phyloP scores from a whole-genome alignment of 495 filamentous ascomycete genomes.

The Pyrenopolyporus hunteri region DNA sequence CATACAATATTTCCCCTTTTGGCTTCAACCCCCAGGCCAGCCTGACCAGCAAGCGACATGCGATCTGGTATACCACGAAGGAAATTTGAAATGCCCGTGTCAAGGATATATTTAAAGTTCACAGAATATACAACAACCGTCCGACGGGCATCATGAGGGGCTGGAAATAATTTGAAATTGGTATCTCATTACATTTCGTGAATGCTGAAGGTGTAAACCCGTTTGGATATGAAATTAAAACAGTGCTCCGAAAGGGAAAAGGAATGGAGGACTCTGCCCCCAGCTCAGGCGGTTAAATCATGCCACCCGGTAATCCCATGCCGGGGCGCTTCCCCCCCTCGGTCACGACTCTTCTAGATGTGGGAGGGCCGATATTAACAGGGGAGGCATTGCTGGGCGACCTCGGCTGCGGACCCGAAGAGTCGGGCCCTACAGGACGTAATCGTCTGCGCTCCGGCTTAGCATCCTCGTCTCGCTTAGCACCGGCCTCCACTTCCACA shows the following conservation, averaged over 20 bases:
- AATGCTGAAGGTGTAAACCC: slow-evolving; percentile 31
- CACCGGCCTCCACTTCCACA: slow-evolving; percentile 32
- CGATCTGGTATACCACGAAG: slow-evolving; percentile 23
- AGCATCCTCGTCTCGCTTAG: slow-evolving; percentile 53
- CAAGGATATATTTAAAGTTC: slow-evolving; percentile 37
- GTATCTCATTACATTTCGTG: slow-evolving; percentile 46
- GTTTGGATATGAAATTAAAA: slow-evolving; percentile 23
- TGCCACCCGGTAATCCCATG: slow-evolving; percentile 49
- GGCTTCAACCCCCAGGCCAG: slow-evolving; percentile 42
- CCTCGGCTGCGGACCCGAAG: slow-evolving; percentile 50
- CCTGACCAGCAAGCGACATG: slow-evolving; percentile 32
- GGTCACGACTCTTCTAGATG: slow-evolving; percentile 41
- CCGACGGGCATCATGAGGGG: slow-evolving; percentile 7
- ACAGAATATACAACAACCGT: slow-evolving; percentile 40
- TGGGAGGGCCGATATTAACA: slow-evolving; percentile 40
- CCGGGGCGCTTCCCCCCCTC: slow-evolving; percentile 43
- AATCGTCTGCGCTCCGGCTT: slow-evolving; percentile 53
- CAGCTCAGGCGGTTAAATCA: slow-evolving; percentile 46
- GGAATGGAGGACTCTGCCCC: slow-evolving; percentile 12
- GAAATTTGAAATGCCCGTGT: slow-evolving; percentile 32
- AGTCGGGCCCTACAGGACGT: slow-evolving; percentile 60
- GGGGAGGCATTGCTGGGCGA: slow-evolving; percentile 48
- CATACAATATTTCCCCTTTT: slow-evolving; percentile 18
- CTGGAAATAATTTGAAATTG: slow-evolving; percentile 37
- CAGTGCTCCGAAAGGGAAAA: slow-evolving; percentile 7